These are phyloP conservation scores for Ailanthus altissimus DNA, from an alignment of 345 rosid genomes.

Conservation along the genomic window DNA sequence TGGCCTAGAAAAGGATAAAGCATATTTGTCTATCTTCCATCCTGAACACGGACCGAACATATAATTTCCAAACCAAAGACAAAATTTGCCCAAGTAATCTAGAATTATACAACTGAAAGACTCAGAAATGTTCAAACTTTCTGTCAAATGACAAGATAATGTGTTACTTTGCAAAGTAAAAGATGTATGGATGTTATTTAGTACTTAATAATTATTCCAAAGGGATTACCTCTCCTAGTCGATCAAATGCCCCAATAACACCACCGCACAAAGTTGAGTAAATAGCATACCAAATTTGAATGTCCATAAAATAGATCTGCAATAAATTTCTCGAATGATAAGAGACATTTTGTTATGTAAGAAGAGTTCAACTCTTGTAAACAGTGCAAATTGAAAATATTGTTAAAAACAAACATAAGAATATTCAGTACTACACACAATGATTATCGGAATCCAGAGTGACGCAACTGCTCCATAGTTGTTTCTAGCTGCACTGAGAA, in stretches of 20 bases:
- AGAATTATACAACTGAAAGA: background rate
- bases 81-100: background rate
- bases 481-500: slow-evolving; percentile 54
- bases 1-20: background rate
- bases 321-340: slow-evolving; percentile 26
- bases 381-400: background rate
- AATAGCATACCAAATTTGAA: slow-evolving; percentile 94
- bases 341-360: slow-evolving; percentile 13
- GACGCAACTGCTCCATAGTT: slow-evolving; percentile 78
- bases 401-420: background rate
- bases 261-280: slow-evolving; percentile 93
- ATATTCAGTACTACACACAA: slow-evolving; percentile 44
- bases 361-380: slow-evolving; percentile 5
- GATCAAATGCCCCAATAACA: slow-evolving; percentile 88
- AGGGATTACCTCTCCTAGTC: slow-evolving; percentile 82
- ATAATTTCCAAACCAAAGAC: slow-evolving; percentile 13
- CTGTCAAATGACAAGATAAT: background rate
- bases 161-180: slow-evolving; percentile 8
- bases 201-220: slow-evolving; percentile 3
- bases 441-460: slow-evolving; percentile 78
- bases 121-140: background rate
- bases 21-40: background rate
- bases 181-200: background rate
- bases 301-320: slow-evolving; percentile 94
- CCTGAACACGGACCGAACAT: background rate